Evolutionary conservation across 805 yeast species (phyloP).

Genomic region (Sugiyamaella qingdaonensis): DNA sequence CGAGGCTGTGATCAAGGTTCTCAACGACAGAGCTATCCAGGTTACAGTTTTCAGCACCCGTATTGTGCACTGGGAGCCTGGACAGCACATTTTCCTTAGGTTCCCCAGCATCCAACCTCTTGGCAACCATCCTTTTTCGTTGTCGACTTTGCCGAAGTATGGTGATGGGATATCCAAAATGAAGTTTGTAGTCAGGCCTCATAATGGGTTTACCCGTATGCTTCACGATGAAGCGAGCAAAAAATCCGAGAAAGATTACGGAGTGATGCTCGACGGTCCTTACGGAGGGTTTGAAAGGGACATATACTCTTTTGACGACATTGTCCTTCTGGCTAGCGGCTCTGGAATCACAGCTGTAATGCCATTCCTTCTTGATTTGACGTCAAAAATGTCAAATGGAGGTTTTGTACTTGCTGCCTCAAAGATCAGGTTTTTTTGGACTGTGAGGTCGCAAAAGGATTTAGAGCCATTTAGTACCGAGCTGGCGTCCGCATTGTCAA

Average conservation of each 20-base stretch:
- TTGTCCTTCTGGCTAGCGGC: constrained; percentile 41
- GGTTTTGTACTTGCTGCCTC: neutral
- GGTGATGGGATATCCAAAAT: constrained; percentile 24
- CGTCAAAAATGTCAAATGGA: neutral
- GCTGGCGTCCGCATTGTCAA: neutral
- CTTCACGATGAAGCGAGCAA: constrained; percentile 11
- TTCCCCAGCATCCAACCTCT: constrained; percentile 17
- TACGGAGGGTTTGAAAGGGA: constrained; percentile 43
- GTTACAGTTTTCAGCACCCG: constrained; percentile 9
- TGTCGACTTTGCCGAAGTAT: constrained; percentile 6
- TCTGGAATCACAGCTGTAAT: constrained; percentile 40
- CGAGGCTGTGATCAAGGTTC: constrained; percentile 7
- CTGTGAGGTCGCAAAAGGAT: neutral
- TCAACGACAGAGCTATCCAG: constrained; percentile 12
- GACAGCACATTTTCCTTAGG: constrained; percentile 21
- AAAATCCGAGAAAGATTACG: constrained; percentile 15
- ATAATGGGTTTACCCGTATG: constrained; percentile 16
- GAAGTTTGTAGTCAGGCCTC: constrained; percentile 37
- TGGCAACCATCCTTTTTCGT: constrained; percentile 22
- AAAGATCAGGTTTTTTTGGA: neutral
- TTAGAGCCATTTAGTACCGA: neutral
- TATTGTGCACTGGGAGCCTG: constrained; percentile 17
- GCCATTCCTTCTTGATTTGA: constrained; percentile 15
- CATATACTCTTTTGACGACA: constrained; percentile 40
- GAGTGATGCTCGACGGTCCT: constrained; percentile 44